phyloP scores from a whole-genome alignment of 345 rosid genomes.

The Bruguiera parviflora region DNA sequence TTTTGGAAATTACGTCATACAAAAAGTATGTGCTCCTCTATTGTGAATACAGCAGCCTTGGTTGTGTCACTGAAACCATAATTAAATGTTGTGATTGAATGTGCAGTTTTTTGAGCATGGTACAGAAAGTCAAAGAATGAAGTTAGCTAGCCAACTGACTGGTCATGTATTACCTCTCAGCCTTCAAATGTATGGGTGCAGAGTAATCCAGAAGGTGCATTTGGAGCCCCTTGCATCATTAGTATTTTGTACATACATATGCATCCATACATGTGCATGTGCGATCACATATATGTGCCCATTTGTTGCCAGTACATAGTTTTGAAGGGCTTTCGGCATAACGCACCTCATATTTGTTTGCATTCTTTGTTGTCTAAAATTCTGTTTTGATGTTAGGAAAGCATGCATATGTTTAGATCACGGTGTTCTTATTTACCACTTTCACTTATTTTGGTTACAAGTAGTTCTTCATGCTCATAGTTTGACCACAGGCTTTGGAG shows the following conservation, averaged over 20 bases:
- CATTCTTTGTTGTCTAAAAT: too few relatives aligned
- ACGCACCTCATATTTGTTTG: too few relatives aligned
- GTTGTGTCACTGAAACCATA: slow-evolving; percentile 6
- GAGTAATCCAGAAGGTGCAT: slow-evolving; percentile 95
- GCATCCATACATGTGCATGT: neutral
- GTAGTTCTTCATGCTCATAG: slow-evolving; percentile 19
- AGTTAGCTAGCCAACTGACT: slow-evolving; percentile 67
- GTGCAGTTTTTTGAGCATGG: slow-evolving; percentile 93
- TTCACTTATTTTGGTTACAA: neutral
- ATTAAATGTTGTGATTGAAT: slow-evolving; percentile 24
- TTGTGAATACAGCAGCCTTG: slow-evolving; percentile 2
- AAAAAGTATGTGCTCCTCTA: slow-evolving; percentile 49
- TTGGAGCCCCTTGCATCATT: neutral
- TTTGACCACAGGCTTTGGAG: slow-evolving; percentile 69
- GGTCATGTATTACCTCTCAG: slow-evolving; percentile 88
- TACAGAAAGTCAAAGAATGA: slow-evolving; percentile 66
- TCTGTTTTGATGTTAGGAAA: too few relatives aligned
- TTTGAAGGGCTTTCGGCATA: too few relatives aligned
- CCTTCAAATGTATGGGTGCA: slow-evolving; percentile 98
- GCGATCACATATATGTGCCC: neutral
- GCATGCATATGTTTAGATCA: too few relatives aligned
- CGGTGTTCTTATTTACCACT: neutral
- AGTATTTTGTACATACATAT: neutral
- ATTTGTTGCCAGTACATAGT: too few relatives aligned
- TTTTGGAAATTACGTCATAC: slow-evolving; percentile 95